Percentiles rank a stretch among this genome's conserved stretches.
Conservation (phyloP, 148 eudicot species). For the Hydrangea macrophylla region DNA sequence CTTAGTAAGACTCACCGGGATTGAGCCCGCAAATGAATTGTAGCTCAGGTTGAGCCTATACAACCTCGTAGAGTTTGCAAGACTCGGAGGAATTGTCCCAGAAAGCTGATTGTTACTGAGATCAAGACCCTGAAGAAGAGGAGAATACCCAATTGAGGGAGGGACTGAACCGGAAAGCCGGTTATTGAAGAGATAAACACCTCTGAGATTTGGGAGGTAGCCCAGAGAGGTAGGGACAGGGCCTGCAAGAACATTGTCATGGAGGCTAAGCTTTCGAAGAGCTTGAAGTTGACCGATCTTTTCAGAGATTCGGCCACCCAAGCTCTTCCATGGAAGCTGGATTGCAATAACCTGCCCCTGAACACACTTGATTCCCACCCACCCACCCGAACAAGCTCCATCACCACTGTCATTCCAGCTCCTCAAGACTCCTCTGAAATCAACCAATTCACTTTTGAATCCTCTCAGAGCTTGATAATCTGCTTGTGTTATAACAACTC, state of each 20-base stretch:
- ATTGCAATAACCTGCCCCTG: slow-evolving; percentile 58
- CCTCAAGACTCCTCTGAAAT: slow-evolving; percentile 35
- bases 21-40: slow-evolving; percentile 57
- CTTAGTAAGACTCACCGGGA: slow-evolving; percentile 45
- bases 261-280: slow-evolving; percentile 64
- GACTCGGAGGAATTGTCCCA: slow-evolving; percentile 51
- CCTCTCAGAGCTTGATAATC: slow-evolving; percentile 60
- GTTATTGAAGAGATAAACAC: slow-evolving; percentile 71
- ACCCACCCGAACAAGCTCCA: slow-evolving; percentile 70
- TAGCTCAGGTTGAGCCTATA: slow-evolving; percentile 74
- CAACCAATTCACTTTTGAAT: slow-evolving; percentile 48
- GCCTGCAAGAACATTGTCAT: slow-evolving; percentile 68
- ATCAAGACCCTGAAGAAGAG: slow-evolving; percentile 55
- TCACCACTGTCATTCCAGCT: slow-evolving; percentile 57
- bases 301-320: slow-evolving; percentile 58
- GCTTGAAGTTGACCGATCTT: slow-evolving; percentile 58
- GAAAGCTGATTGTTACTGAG: slow-evolving; percentile 61
- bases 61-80: slow-evolving; percentile 52
- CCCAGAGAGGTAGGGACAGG: slow-evolving; percentile 65
- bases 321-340: slow-evolving; percentile 71
- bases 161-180: slow-evolving; percentile 72
- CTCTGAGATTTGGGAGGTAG: slow-evolving; percentile 65
- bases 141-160: slow-evolving; percentile 44
- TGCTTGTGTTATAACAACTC: slow-evolving; percentile 31
- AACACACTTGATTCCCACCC: slow-evolving; percentile 71